Conservation (phyloP, 495 filamentous ascomycete species). For the Penicillium ochrochloron region DNA sequence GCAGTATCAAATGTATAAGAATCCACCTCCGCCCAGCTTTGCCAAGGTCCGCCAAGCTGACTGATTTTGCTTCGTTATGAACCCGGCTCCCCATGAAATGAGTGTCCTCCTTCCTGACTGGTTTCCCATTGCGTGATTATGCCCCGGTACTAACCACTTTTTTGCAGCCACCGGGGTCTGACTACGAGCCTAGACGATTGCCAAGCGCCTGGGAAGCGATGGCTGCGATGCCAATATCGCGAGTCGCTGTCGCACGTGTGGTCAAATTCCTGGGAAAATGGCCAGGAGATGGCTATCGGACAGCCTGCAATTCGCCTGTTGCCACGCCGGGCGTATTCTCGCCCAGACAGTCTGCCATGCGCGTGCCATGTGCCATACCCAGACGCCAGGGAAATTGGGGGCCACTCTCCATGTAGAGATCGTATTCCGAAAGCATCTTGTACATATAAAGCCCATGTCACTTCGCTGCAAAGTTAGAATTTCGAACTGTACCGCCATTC, state of each 20-base stretch:
- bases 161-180: slow-evolving; percentile 19
- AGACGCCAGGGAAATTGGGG: slow-evolving; percentile 1
- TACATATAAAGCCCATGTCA: slow-evolving; percentile 20
- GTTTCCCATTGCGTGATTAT: slow-evolving; percentile 23
- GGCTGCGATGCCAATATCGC: slow-evolving; percentile 10
- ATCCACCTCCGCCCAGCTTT: slow-evolving; percentile 18
- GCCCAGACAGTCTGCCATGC: not conserved
- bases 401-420: slow-evolving; percentile 7
- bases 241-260: slow-evolving; percentile 30
- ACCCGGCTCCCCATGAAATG: not conserved
- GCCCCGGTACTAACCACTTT: slow-evolving; percentile 12
- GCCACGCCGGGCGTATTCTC: slow-evolving; percentile 7
- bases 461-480: slow-evolving; percentile 2
- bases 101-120: slow-evolving; percentile 6
- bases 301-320: slow-evolving; percentile 1
- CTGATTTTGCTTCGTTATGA: slow-evolving; percentile 21
- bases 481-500: slow-evolving; percentile 11
- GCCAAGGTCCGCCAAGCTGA: slow-evolving; percentile 31
- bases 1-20: slow-evolving; percentile 13
- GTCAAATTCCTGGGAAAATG: not conserved
- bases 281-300: not conserved
- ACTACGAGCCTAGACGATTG: slow-evolving; percentile 21
- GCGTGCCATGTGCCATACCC: slow-evolving; percentile 4
- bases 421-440: not conserved
- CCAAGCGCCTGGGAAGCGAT: slow-evolving; percentile 24